Conservation (phyloP, 2,329 filamentous ascomycete species). For the Penicillium sp. region DNA sequence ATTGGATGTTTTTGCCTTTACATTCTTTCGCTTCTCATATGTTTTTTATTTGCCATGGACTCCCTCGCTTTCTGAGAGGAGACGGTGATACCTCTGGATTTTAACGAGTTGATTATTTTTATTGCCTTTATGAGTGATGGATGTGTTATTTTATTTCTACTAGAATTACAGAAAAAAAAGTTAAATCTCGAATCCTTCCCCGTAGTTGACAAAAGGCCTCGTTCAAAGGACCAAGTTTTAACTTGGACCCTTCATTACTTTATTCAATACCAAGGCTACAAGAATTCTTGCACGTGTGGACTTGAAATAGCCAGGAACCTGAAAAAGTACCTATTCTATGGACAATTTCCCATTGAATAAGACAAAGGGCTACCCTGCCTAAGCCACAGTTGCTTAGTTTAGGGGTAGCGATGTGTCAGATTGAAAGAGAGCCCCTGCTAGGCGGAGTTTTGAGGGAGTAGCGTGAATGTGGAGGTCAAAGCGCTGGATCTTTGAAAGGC, state of each 20-base stretch:
- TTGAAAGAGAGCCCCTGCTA: neutral
- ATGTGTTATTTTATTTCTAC: constrained; percentile 3
- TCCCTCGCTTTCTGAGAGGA: constrained; percentile 5
- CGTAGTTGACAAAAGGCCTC: neutral
- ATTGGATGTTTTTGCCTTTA: constrained; percentile 11
- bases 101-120: constrained; percentile 12
- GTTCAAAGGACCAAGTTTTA: neutral
- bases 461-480: neutral
- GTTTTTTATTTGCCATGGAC: constrained; percentile 10
- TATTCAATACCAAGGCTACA: neutral
- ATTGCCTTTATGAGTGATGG: constrained; percentile 12
- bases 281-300: neutral
- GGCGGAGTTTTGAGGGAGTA: neutral
- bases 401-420: neutral
- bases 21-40: constrained; percentile 11
- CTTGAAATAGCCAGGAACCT: neutral
- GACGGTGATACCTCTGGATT: constrained; percentile 20
- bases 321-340: neutral
- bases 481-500: too few relatives aligned
- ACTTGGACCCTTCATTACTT: neutral
- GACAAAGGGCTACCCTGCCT: neutral
- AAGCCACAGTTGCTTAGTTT: neutral
- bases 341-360: neutral
- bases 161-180: neutral
- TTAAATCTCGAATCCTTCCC: neutral